Evolutionary conservation across 306 rosid species (phyloP), one percentile per base, ranked within the genome.

Genomic region (Malus fusca): DNA sequence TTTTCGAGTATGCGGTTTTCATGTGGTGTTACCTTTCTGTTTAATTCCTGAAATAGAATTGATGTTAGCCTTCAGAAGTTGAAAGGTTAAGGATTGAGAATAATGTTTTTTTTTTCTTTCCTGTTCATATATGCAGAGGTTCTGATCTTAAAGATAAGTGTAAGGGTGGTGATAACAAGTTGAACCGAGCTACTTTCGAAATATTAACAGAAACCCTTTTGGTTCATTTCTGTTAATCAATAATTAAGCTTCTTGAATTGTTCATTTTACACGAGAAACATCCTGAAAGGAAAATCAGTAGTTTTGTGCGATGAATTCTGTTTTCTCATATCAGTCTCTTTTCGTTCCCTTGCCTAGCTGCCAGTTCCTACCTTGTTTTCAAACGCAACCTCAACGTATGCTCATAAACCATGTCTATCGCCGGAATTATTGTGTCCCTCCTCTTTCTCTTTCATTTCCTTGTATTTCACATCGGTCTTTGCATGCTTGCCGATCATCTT

Each of bases 231-330:
- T 14, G 14, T 12, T 21, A 64, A 21, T 65, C 68, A 21, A 22
- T 25, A 37, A 28, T n/a, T 78, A 55, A 67, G 73, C 51, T 21
- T 46, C 30, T 44, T 12, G 21, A 73, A 52, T 64, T 43, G 56
- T 48, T 66, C 15, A 22, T 79, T 67, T 73, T 26, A 21, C 25
- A 69, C 28, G 46, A 65, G 43, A 25, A 21, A 46, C 53, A 42
- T 40, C 61, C 35, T 19, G 10, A 13, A n/a, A 74, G 56, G 66
- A 33, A 73, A 25, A 33, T 33, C 26, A n/a, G 19, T 8, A 18
- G 23, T 26, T 65, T 76, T 85, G 66, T 68, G 63, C 90, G 79
- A 93, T 93, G 98, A 91, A 82, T 84, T 93, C 90, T 43, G 31
- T 82, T 19, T 77, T 80, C 48, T 69, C 73, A 71, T 60, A 82